Percentiles rank a stretch among this genome's conserved stretches.
These are phyloP conservation scores for Coemansia sp. DNA, from an alignment of 192 early-diverging fungal species.

Conservation along the genomic window DNA sequence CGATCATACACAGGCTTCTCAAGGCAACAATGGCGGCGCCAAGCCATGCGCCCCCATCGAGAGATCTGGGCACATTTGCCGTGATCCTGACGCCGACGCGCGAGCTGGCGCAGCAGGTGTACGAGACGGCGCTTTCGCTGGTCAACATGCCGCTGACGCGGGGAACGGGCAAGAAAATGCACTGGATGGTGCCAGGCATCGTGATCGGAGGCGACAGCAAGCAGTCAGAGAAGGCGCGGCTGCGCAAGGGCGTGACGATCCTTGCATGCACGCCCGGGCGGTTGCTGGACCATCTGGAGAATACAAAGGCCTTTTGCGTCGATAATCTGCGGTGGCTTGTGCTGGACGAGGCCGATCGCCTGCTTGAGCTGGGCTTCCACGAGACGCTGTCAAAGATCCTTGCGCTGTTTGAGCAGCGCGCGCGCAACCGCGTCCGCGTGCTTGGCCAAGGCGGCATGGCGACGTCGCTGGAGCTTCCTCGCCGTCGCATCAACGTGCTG, in stretches of 20 bases:
- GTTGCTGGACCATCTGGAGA: constrained; percentile 81
- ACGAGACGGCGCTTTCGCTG: constrained; percentile 70
- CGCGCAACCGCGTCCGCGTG: constrained; percentile 18
- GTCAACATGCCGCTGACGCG: constrained; percentile 56
- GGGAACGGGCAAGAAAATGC: constrained; percentile 38
- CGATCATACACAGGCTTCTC: constrained; percentile 87
- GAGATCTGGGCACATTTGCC: constrained; percentile 81
- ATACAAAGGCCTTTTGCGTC: constrained; percentile 78
- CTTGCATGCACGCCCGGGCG: constrained; percentile 96
- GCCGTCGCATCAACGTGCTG: constrained; percentile 67
- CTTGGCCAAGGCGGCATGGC: constrained; percentile 22
- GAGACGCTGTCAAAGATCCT: constrained; percentile 71
- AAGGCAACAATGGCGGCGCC: constrained; percentile 53
- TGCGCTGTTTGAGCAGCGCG: constrained; percentile 57
- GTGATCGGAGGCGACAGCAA: constrained; percentile 82
- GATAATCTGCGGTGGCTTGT: constrained; percentile 92
- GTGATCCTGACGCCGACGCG: constrained; percentile 96
- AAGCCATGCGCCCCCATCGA: constrained; percentile 51
- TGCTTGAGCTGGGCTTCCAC: constrained; percentile 93
- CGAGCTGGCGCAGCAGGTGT: constrained; percentile 95
- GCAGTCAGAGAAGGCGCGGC: constrained; percentile 73
- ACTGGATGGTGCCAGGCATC: constrained; percentile 83
- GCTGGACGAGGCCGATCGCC: constrained; percentile 95
- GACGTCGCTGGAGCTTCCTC: constrained; percentile 56
- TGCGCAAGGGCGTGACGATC: constrained; percentile 85